A percentile compares a stretch with the other conserved stretches of the same genome.
Evolutionary conservation across 2,329 filamentous ascomycete genomes (phyloP).

Genomic region (Fusarium gaditjirri): DNA sequence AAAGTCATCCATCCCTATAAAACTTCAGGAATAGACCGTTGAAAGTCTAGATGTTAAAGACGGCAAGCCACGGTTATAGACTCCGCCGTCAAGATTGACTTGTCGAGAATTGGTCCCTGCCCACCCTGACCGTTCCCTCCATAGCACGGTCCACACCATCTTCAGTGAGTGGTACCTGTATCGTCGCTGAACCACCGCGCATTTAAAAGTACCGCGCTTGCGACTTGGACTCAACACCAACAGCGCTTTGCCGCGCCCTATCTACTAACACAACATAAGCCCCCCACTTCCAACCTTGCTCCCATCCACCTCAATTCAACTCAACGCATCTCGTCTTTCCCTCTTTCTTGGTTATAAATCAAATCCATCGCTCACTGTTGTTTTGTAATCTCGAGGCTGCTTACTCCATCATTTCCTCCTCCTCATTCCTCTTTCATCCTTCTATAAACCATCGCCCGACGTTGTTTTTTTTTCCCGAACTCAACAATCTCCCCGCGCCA

Average conservation of each 20-base stretch:
- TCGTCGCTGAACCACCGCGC: neutral
- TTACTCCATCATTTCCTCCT: neutral
- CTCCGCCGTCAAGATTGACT: neutral
- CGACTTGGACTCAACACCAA: constrained; percentile 35
- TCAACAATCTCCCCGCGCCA: constrained; percentile 38
- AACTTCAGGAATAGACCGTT: neutral
- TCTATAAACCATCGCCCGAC: neutral
- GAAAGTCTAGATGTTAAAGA: neutral
- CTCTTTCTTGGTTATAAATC: constrained; percentile 9
- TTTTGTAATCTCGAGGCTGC: constrained; percentile 12
- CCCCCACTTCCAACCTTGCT: constrained; percentile 35
- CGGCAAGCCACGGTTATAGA: constrained; percentile 24
- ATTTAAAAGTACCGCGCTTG: constrained; percentile 15
- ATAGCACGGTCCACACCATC: constrained; percentile 31
- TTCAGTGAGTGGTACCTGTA: constrained; percentile 9
- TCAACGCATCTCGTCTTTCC: neutral
- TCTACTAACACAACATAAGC: constrained; percentile 11
- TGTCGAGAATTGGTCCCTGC: constrained; percentile 18
- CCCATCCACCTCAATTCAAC: constrained; percentile 11
- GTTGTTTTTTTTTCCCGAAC: neutral
- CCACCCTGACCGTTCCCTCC: constrained; percentile 33
- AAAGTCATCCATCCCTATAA: neutral
- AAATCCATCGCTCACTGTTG: constrained; percentile 15
- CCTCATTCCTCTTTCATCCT: neutral
- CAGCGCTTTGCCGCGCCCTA: constrained; percentile 17